These are phyloP conservation scores for Rhododendron williamsianum DNA, from an alignment of 148 eudicot genomes.

Conservation along the genomic window DNA sequence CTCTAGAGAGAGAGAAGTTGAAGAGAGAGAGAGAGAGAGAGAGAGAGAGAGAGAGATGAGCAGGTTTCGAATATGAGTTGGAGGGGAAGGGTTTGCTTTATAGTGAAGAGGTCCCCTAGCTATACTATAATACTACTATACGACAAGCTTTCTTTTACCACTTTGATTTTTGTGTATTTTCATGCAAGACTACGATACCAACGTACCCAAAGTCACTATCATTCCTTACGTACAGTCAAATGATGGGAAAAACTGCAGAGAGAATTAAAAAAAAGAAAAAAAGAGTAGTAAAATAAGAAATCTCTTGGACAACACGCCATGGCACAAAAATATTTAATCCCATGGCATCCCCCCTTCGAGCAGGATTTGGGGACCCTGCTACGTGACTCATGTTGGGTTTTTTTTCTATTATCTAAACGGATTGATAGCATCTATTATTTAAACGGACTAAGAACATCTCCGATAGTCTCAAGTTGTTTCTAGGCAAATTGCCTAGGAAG, in stretches of 20 bases:
- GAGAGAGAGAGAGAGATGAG: neutral
- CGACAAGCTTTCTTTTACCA: conserved; percentile 8
- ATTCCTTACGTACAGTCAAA: conserved; percentile 16
- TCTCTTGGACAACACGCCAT: neutral
- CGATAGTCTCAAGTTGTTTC: too few species aligned
- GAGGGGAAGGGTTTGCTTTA: conserved; percentile 10
- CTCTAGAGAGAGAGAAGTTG: conserved; percentile 11
- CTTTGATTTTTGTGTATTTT: conserved; percentile 21
- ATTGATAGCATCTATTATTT: too few species aligned
- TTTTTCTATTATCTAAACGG: too few species aligned
- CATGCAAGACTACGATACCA: conserved; percentile 9
- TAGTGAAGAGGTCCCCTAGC: conserved; percentile 1
- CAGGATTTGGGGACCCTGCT: neutral
- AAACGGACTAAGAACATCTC: too few species aligned
- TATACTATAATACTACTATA: neutral
- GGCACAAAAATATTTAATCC: neutral
- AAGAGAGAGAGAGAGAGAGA: neutral
- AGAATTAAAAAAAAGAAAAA: neutral
- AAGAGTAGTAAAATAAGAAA: neutral
- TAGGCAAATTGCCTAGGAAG: too few species aligned
- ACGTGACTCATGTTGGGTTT: too few species aligned
- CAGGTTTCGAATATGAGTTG: conserved; percentile 3
- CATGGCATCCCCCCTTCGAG: neutral
- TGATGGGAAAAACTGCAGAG: neutral
- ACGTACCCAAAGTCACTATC: neutral